Conservation (phyloP, 225 moss, liverwort and hornwort species). For the Marchantia polymorpha region DNA sequence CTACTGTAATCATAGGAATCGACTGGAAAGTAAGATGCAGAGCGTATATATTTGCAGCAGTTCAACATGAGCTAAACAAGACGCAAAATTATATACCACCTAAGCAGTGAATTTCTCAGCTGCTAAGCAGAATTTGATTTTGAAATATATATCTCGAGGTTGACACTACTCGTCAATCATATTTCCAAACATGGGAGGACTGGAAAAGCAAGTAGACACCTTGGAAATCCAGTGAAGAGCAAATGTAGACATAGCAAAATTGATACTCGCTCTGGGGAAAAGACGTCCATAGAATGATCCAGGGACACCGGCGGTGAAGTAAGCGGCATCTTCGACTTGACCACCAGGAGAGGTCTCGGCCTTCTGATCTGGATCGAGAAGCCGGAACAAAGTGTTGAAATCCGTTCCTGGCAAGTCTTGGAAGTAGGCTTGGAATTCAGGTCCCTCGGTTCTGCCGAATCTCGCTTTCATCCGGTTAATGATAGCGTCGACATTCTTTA, state of each 20-base stretch:
- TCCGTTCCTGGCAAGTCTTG: slow-evolving; percentile 25
- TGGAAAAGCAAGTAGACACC: neutral
- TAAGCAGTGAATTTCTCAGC: too few species aligned
- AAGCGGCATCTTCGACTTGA: neutral
- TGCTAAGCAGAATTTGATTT: too few species aligned
- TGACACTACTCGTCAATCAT: too few species aligned
- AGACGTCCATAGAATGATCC: slow-evolving; percentile 35
- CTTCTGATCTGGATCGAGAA: neutral
- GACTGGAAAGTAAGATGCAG: too few species aligned
- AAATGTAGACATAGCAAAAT: slow-evolving; percentile 24
- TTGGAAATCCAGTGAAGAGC: slow-evolving; percentile 29
- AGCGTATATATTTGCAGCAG: too few species aligned
- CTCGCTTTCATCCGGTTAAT: slow-evolving; percentile 4
- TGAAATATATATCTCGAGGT: too few species aligned
- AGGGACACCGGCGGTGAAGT: slow-evolving; percentile 33
- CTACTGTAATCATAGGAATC: too few species aligned
- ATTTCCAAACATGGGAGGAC: too few species aligned
- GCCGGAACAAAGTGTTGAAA: slow-evolving; percentile 29
- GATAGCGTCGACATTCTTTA: slow-evolving; percentile 4
- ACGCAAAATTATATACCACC: too few species aligned
- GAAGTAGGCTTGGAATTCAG: slow-evolving; percentile 25
- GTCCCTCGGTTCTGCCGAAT: neutral
- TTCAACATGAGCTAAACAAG: too few species aligned
- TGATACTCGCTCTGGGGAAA: slow-evolving; percentile 23
- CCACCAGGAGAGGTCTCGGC: neutral